Base-by-base conservation (phyloP, 2,329 filamentous ascomycete genomes). In the Albifimbria verrucaria region DNA sequence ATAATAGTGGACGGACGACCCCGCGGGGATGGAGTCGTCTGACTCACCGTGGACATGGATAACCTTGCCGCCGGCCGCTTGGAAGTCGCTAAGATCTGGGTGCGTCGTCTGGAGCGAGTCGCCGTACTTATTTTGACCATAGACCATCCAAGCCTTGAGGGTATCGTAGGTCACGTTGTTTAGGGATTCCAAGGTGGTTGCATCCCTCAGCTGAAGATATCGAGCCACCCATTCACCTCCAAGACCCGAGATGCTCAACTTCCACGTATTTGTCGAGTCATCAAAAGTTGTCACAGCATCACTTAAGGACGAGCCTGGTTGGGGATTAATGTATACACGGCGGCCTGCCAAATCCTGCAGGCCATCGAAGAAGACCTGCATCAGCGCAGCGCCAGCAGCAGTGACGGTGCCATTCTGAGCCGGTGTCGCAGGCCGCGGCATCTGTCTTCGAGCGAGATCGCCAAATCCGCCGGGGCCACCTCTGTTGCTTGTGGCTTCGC, bases 31-130 rank as follows among this genome's bases (percentile, higher is more conserved):
- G 12, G 71, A 75, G 18, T 71, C 65, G 62, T 83, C 81, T 0
- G 74, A 76, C 63, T 83, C 79, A 52, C 79, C 80, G 64, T 83
- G 80, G 67, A 74, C 81, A 63, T 82, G 79, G 7, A 84, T 66
- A 10, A 84, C 65, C 62, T 84, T 84, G 44, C 78, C 80, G 24
- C 80, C 80, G 0, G 69, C 60, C 3, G 68, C 54, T 39, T 77
- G 68, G 68, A 82, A 82, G 10, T 68, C 58, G 1, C 74, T 77
- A 0, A 84, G 70, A 55, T 84, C 80, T 0, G 78, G 77, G 25
- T 75, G 63, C 1, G 75, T 81, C 6, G 79, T 83, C 60, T 83
- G 79, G n/a, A 82, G 66, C 18, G 70, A 74, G 61, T 79, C 75
- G 47, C 69, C 57, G 62, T 78, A 82, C 52, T 69, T 72, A 44